Evolutionary conservation across 2,329 filamentous ascomycete genomes (phyloP), one percentile per base, ranked within the genome.

Genomic region (Talaromyces marneffei): DNA sequence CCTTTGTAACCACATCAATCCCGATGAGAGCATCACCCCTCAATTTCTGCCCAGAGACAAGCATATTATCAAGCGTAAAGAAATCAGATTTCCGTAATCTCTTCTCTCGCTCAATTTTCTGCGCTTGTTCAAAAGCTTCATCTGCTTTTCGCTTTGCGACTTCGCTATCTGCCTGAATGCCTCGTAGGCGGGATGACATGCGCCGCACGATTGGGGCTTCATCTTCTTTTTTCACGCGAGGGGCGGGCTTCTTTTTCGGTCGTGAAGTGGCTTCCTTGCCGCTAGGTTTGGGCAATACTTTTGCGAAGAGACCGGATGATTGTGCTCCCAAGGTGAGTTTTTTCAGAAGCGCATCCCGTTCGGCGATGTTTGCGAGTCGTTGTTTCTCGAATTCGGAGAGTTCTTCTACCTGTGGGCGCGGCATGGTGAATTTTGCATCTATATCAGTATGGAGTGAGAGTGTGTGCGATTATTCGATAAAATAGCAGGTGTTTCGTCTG

Each of bases 311-410:
- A n/a, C 88, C 88, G 0, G 90, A 86, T 0, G 88, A 83, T 2
- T 85, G 85, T 1, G 84, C 82, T 69, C 87, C 83, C 66, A 84
- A 78, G 37, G 89, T 87, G 1, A 96, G 83, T 63, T 92, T 88
- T 63, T 89, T 89, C 0, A 97, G 77, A 0, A 96, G 82, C 72
- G 88, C 90, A 74, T 93, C 88, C 68, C 95, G 94, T 59, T 90
- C 87, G 0, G 88, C 90, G 42, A 96, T 95, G 66, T 96, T 96
- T 63, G 92, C 91, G 16, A 91, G 84, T 0, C 92, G 84, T 67
- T 90, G 87, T 68, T 87, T 87, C 80, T 96, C 92, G 75, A 96
- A 97, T 40, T 91, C 90, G 75, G 90, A 95, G 68, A 95, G 79
- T 37, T 83, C 83, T 31, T 78, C 72, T 68, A 82, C 23, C 14